Base-by-base conservation (phyloP, 495 filamentous ascomycete species). In the Cercophora newfieldiana region DNA sequence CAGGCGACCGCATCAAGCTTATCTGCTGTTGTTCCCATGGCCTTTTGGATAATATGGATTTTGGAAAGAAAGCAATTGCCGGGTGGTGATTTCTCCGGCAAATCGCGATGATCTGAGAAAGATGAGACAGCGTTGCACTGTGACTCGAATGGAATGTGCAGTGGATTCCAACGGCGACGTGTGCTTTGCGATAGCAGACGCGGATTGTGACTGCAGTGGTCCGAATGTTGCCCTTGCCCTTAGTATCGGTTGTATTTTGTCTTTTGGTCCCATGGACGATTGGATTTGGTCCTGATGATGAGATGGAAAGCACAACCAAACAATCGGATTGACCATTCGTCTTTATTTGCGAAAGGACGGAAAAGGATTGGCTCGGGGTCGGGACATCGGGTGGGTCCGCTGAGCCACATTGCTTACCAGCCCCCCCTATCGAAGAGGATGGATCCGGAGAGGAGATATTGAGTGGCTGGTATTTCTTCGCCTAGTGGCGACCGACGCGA, bases 401-500 rank as follows among this genome's bases (percentile, higher is more conserved):
- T 44, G 37, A 44, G 37, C 37, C 37, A 44, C 37, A 44, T 14
- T 33, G 30, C 30, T 44, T 44, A 44, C 37, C 37, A 44, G 37
- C 37, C 37, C 37, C 37, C 37, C 18, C 37, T 2, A 44, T n/a
- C n/a, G 37, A 44, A 44, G 37, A 44, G 37, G 10, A 14, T 44
- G 37, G 37, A 44, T 44, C 37, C 10, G 3, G 3, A 16, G 37
- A 44, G 37, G 37, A 44, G 37, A 44, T 44, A 44, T 44, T 44
- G 18, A 44, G 37, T 44, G 37, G 37, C 37, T 44, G 37, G 37
- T 33, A 44, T 60, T 28, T 19, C 66, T 69, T 33, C 25, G 26
- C 31, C 24, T 24, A 60, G 65, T 65, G 66, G 69, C 64, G 73
- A 72, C 68, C 64, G 73, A 72, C 68, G 68, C 65, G 68, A 61